Conservation (phyloP, 768 basidiomycete species). For the Auricularia heimuer region DNA sequence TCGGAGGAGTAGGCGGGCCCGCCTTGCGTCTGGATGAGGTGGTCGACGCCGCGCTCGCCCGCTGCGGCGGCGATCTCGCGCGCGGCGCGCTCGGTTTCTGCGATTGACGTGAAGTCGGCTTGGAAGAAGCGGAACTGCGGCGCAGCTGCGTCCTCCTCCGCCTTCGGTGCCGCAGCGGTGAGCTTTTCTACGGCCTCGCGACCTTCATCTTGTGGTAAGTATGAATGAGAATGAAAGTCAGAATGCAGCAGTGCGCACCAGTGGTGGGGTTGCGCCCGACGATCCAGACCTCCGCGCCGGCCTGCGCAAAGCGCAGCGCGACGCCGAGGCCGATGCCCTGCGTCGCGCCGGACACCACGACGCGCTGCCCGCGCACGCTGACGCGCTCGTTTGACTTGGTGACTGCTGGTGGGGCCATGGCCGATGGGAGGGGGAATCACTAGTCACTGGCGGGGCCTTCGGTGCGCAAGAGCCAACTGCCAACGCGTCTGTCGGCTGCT, state of each 20-base stretch:
- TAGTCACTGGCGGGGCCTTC: too few species aligned
- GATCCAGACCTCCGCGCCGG: not conserved
- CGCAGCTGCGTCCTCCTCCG: too few species aligned
- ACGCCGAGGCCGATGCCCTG: not conserved
- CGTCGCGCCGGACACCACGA: not conserved
- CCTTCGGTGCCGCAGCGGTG: not conserved
- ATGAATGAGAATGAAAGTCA: not conserved
- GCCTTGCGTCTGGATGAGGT: not conserved
- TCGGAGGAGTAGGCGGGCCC: not conserved
- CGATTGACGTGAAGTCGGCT: not conserved
- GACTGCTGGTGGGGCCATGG: too few species aligned
- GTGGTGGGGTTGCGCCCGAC: not conserved
- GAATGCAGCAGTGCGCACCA: not conserved
- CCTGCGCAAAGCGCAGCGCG: not conserved
- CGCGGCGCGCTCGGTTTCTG: not conserved
- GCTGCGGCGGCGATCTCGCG: not conserved
- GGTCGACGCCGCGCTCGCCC: not conserved
- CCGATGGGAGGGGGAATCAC: not conserved
- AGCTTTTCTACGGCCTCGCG: not conserved
- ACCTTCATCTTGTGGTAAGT: not conserved
- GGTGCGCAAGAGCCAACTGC: too few species aligned
- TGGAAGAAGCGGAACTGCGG: not conserved
- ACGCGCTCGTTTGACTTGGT: not conserved
- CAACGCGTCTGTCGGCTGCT: too few species aligned
- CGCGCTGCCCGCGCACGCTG: not conserved